A percentile compares a stretch with the other conserved stretches of the same genome.
phyloP scores from a whole-genome alignment of 192 early-diverging fungal species.

The Podila verticillata region DNA sequence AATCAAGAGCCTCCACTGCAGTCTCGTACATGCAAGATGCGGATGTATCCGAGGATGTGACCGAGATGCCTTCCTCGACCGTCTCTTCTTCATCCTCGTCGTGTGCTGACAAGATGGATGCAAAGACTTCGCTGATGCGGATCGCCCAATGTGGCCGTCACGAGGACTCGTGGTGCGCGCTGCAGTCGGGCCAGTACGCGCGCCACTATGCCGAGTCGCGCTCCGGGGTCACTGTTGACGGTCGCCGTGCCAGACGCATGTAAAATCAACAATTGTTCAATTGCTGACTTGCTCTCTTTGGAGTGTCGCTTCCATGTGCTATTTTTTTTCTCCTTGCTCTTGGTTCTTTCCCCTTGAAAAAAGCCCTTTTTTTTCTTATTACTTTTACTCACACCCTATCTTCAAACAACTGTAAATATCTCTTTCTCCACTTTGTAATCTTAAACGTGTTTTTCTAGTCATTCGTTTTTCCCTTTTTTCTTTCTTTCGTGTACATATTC shows the following conservation, averaged over 20 bases:
- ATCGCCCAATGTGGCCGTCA: constrained; percentile 34
- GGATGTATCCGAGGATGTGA: neutral
- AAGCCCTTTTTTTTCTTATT: neutral
- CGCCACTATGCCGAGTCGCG: constrained; percentile 40
- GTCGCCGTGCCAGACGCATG: constrained; percentile 34
- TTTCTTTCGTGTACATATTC: neutral
- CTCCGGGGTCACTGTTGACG: constrained; percentile 31
- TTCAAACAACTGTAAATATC: constrained; percentile 4
- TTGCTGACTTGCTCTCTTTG: too few species aligned
- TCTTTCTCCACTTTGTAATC: neutral
- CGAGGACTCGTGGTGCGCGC: constrained; percentile 34
- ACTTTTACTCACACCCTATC: neutral
- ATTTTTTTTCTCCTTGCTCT: neutral
- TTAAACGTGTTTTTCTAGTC: neutral
- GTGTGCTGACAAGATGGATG: constrained; percentile 6
- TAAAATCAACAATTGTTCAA: neutral
- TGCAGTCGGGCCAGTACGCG: constrained; percentile 41
- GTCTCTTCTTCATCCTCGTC: constrained; percentile 4
- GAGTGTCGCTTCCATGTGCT: neutral
- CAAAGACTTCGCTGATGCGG: constrained; percentile 34
- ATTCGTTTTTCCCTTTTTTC: neutral
- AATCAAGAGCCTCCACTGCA: neutral
- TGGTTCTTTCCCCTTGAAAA: neutral
- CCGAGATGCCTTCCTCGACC: neutral
- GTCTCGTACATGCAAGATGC: neutral